Evolutionary conservation across 2,329 filamentous ascomycete species (phyloP).

Genomic region (Emmonsiellopsis sp.): DNA sequence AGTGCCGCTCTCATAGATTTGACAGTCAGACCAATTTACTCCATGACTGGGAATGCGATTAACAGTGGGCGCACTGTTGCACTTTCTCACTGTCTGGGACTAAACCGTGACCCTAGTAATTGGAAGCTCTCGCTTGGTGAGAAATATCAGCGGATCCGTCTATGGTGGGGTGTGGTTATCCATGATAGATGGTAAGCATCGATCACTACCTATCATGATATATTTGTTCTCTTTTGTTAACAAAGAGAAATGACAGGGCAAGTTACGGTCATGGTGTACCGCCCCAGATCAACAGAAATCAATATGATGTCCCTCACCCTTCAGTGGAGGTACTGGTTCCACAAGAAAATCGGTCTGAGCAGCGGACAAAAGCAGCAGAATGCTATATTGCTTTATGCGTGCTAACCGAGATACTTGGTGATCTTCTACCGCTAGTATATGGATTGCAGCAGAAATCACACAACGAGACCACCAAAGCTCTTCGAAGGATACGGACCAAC

Average conservation of each 20-base stretch:
- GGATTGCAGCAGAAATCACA: constrained; percentile 34
- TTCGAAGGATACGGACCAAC: constrained; percentile 38
- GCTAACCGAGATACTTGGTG: constrained; percentile 39
- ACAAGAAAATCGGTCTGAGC: constrained; percentile 26
- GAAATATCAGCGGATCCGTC: constrained; percentile 42
- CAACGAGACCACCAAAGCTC: constrained; percentile 36
- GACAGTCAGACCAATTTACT: constrained; percentile 51
- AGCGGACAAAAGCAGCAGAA: constrained; percentile 38
- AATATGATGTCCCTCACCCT: constrained; percentile 49
- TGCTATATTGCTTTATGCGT: constrained; percentile 47
- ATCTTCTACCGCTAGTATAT: constrained; percentile 38
- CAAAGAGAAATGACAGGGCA: constrained; percentile 27
- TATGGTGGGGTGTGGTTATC: constrained; percentile 51
- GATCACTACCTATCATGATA: not conserved
- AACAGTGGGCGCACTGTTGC: constrained; percentile 46
- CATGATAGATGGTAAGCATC: constrained; percentile 43
- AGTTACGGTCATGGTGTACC: constrained; percentile 49
- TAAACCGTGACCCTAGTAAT: constrained; percentile 46
- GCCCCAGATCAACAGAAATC: constrained; percentile 43
- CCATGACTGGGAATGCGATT: constrained; percentile 50
- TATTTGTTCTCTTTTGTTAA: not conserved
- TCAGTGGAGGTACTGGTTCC: constrained; percentile 34
- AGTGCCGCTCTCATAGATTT: constrained; percentile 51
- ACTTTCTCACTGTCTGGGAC: constrained; percentile 46
- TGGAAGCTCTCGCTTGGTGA: constrained; percentile 45